A percentile compares a stretch with the other conserved stretches of the same genome.
Evolutionary conservation across 352 stramenopile genomes (phyloP).

Genomic region (Phytophthora podocarpi): DNA sequence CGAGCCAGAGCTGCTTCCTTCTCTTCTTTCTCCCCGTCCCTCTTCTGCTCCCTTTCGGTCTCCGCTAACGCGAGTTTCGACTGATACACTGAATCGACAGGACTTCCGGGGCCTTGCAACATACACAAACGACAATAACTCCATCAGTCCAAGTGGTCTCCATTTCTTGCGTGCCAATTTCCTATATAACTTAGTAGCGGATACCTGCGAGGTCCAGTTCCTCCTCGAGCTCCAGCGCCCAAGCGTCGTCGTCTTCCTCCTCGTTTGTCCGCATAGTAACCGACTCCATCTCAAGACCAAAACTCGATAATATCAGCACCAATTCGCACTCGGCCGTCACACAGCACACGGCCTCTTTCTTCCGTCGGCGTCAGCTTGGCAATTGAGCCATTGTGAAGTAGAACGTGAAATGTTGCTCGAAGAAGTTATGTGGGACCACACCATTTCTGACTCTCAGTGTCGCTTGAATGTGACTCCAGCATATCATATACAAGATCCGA

Average conservation of each 20-base stretch:
- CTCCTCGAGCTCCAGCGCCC: constrained; percentile 73
- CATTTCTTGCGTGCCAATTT: not conserved
- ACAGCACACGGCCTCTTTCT: constrained; percentile 6
- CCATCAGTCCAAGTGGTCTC: not conserved
- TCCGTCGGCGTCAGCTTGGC: constrained; percentile 15
- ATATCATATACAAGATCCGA: too few relatives aligned
- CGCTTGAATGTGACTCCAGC: constrained; percentile 7
- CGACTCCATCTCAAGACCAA: constrained; percentile 3
- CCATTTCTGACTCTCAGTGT: constrained; percentile 6
- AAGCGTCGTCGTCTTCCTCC: constrained; percentile 60
- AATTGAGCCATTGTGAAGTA: constrained; percentile 24
- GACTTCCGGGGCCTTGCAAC: constrained; percentile 1
- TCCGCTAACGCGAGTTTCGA: constrained; percentile 14
- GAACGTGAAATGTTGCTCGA: too few relatives aligned
- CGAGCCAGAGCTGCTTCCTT: not conserved
- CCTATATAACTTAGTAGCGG: too few relatives aligned
- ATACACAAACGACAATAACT: not conserved
- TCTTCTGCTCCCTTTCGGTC: not conserved
- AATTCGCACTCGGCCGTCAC: not conserved
- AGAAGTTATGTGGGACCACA: too few relatives aligned
- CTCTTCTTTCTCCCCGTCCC: not conserved
- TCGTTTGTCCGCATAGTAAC: not conserved
- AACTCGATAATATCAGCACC: not conserved
- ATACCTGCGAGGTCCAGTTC: constrained; percentile 55
- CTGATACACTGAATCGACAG: not conserved